phyloP scores from a whole-genome alignment of 2,329 filamentous ascomycete species.

The Alternaria gaisen region DNA sequence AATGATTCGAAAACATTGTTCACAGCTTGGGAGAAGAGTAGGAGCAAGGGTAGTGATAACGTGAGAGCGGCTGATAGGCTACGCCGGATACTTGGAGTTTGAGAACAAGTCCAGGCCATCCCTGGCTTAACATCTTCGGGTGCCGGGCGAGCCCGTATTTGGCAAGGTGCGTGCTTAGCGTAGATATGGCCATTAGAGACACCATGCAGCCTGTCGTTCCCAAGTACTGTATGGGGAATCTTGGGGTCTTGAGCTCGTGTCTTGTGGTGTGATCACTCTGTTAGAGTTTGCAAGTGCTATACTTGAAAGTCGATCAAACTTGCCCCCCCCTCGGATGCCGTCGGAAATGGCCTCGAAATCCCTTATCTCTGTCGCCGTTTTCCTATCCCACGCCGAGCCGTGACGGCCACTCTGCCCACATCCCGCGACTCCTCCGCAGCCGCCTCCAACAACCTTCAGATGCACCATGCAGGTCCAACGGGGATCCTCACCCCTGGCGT shows the following conservation, averaged over 20 bases:
- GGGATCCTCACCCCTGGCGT: constrained; percentile 11
- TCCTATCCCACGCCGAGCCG: constrained; percentile 10
- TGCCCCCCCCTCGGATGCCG: background rate
- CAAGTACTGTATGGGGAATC: background rate
- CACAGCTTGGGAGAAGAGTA: constrained; percentile 10
- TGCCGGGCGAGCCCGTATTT: constrained; percentile 1
- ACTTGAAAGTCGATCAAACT: background rate
- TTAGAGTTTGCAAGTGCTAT: background rate
- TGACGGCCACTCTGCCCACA: constrained; percentile 8
- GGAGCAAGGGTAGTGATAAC: constrained; percentile 26
- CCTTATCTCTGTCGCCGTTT: constrained; percentile 5
- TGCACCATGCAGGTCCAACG: constrained; percentile 6
- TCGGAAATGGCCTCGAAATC: background rate
- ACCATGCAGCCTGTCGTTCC: constrained; percentile 9
- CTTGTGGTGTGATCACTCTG: constrained; percentile 3
- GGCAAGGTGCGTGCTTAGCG: constrained; percentile 11
- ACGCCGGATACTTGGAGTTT: constrained; percentile 4
- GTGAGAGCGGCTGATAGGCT: constrained; percentile 27
- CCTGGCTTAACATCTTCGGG: constrained; percentile 3
- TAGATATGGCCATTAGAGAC: constrained; percentile 10
- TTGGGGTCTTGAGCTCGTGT: background rate
- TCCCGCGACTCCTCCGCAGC: constrained; percentile 12
- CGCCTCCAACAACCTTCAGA: constrained; percentile 5
- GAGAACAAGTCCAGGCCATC: constrained; percentile 13
- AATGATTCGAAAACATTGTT: constrained; percentile 21